phyloP scores from a whole-genome alignment of 1,284 basidiomycete genomes.

The Tilletia caries region DNA sequence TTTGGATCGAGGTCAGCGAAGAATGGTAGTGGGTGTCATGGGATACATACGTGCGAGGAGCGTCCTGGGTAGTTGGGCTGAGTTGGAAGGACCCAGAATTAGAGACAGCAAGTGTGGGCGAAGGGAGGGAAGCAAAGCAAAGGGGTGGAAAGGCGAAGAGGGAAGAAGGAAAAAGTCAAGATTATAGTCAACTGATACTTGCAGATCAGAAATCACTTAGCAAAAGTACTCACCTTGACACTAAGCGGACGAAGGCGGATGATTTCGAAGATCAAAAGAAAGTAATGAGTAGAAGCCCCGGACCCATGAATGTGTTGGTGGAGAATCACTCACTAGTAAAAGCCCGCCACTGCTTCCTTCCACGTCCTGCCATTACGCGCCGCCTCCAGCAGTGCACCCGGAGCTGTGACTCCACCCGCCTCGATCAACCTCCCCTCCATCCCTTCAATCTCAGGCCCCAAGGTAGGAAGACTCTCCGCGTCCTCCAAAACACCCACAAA shows the following conservation, averaged over 20 bases:
- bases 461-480: neutral
- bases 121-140: constrained; percentile 36
- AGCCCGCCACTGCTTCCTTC: constrained; percentile 71
- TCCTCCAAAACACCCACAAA: neutral
- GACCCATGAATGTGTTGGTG: neutral
- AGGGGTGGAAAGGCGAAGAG: constrained; percentile 56
- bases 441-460: neutral
- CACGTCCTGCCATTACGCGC: constrained; percentile 54
- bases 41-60: constrained; percentile 75
- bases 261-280: neutral
- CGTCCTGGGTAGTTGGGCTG: constrained; percentile 62
- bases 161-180: neutral
- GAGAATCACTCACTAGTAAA: constrained; percentile 57
- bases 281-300: neutral
- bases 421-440: neutral
- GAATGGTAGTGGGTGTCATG: too few relatives aligned
- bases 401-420: neutral
- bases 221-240: constrained; percentile 17
- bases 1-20: too few relatives aligned
- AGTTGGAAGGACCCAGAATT: constrained; percentile 23
- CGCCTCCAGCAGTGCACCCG: neutral
- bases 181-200: too few relatives aligned
- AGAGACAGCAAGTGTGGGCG: neutral
- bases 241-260: neutral
- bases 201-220: too few relatives aligned